Percentiles rank a stretch among this genome's conserved stretches.
Evolutionary conservation across 1,284 basidiomycete genomes (phyloP).

Genomic region (Ceratobasidium sp.): DNA sequence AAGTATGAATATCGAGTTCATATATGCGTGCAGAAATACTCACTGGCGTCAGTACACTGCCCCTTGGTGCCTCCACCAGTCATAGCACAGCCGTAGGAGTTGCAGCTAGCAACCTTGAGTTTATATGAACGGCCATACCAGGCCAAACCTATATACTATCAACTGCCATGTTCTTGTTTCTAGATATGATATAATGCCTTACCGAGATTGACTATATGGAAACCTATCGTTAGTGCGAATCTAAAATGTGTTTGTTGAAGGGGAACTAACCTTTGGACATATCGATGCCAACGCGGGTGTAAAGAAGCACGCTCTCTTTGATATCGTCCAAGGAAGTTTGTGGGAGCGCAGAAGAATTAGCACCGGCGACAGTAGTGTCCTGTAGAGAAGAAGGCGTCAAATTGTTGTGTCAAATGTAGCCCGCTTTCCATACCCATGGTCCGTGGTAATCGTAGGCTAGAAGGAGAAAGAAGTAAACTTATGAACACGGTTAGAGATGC

Average conservation of each 20-base stretch:
- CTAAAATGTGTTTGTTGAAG: background rate
- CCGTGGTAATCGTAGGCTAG: conserved; percentile 37
- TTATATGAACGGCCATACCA: conserved; percentile 35
- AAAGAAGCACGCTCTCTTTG: conserved; percentile 30
- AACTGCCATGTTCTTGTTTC: background rate
- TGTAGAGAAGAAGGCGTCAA: background rate
- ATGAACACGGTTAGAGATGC: background rate
- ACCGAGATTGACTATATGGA: conserved; percentile 27
- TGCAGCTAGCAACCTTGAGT: conserved; percentile 15
- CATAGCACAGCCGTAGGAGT: conserved; percentile 30
- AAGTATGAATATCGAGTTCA: background rate
- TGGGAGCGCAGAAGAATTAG: conserved; percentile 30
- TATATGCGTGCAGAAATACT: background rate
- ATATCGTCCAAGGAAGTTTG: conserved; percentile 33
- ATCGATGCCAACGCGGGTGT: conserved; percentile 32
- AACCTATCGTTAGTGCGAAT: background rate
- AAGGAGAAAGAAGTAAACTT: background rate
- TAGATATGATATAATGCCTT: background rate
- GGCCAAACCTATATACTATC: conserved; percentile 15
- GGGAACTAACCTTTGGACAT: conserved; percentile 24
- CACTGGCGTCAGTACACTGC: conserved; percentile 26
- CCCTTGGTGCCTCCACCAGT: conserved; percentile 34
- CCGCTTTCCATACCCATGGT: conserved; percentile 7
- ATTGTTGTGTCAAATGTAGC: background rate
- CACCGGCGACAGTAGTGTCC: conserved; percentile 31